These are phyloP conservation scores for Boletus sp. DNA, from an alignment of 768 basidiomycete species.

Conservation along the genomic window DNA sequence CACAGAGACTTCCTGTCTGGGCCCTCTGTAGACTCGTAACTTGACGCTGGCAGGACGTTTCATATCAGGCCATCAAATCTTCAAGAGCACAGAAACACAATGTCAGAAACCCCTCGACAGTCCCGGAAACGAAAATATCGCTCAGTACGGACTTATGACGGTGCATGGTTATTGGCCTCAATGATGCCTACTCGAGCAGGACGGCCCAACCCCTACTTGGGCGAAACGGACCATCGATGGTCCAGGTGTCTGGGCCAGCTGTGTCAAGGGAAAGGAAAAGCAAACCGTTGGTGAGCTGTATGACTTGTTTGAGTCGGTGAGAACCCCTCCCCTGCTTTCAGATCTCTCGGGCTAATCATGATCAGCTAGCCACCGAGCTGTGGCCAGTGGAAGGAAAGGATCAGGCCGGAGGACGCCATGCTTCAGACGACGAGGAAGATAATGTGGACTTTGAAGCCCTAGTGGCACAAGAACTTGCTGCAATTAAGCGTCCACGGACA, in stretches of 20 bases:
- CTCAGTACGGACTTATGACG: slow-evolving; percentile 36
- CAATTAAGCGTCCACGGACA: slow-evolving; percentile 62
- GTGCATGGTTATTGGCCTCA: not conserved
- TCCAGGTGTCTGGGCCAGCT: slow-evolving; percentile 84
- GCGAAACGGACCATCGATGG: slow-evolving; percentile 66
- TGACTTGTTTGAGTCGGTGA: slow-evolving; percentile 73
- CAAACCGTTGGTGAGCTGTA: slow-evolving; percentile 73
- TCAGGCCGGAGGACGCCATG: slow-evolving; percentile 22
- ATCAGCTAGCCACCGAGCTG: slow-evolving; percentile 64
- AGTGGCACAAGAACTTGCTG: slow-evolving; percentile 66
- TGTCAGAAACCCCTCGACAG: slow-evolving; percentile 20
- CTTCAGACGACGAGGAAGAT: slow-evolving; percentile 36
- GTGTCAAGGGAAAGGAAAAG: slow-evolving; percentile 81
- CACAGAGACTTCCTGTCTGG: not conserved
- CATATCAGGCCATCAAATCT: not conserved
- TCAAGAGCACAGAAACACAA: not conserved
- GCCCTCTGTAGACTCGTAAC: not conserved
- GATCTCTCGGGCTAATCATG: slow-evolving; percentile 11
- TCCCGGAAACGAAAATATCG: slow-evolving; percentile 48
- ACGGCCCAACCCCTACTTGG: slow-evolving; percentile 62
- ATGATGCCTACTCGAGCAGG: slow-evolving; percentile 36
- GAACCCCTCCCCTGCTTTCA: slow-evolving; percentile 21
- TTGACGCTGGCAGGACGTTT: not conserved
- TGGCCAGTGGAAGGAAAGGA: slow-evolving; percentile 51
- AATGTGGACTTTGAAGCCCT: slow-evolving; percentile 62